phyloP scores from a whole-genome alignment of 2,329 filamentous ascomycete species.

The Penicillium capsulatum region DNA sequence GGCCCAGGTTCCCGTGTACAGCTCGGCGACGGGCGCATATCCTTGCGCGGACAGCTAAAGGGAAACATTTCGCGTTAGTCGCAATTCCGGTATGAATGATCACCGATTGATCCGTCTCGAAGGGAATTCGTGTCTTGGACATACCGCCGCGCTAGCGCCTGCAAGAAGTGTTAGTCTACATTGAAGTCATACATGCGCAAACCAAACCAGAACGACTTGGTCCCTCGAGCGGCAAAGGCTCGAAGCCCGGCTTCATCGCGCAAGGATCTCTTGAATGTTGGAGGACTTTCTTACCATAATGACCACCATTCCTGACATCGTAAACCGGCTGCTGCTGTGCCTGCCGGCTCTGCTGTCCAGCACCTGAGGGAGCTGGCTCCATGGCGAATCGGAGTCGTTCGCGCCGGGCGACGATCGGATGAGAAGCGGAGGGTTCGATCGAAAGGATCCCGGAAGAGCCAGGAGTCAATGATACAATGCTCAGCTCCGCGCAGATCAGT shows the following conservation, averaged over 20 bases:
- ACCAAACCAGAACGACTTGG: too few relatives aligned
- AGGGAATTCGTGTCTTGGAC: conserved; percentile 27
- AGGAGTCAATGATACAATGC: background rate
- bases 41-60: conserved; percentile 76
- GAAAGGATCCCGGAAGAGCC: background rate
- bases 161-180: conserved; percentile 14
- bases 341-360: conserved; percentile 57
- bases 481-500: background rate
- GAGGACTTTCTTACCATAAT: conserved; percentile 60
- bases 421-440: background rate
- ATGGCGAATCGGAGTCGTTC: conserved; percentile 35
- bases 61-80: conserved; percentile 23
- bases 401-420: conserved; percentile 1
- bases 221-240: too few relatives aligned
- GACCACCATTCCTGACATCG: conserved; percentile 68
- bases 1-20: conserved; percentile 91
- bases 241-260: background rate
- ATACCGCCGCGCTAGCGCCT: conserved; percentile 67
- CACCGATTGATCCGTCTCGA: background rate
- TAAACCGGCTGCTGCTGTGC: conserved; percentile 64
- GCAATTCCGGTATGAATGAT: background rate
- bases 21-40: conserved; percentile 80
- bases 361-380: conserved; percentile 53
- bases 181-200: background rate
- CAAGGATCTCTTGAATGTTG: background rate